Evolutionary conservation across 225 moss, liverwort and hornwort genomes (phyloP).

Genomic region (Straminergon stramineum): DNA sequence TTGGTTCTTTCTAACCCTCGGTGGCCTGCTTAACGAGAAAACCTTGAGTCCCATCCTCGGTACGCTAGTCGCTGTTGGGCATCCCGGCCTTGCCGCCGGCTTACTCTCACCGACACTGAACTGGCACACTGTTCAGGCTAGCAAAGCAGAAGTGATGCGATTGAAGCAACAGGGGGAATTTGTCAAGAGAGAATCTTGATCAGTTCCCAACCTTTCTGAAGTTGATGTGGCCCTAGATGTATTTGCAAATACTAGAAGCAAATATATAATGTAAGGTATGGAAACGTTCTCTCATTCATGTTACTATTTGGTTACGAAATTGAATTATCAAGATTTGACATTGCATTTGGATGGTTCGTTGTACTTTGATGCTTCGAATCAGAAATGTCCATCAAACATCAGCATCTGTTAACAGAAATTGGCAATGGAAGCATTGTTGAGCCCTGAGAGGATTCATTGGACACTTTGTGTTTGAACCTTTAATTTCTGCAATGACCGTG

Average conservation of each 20-base stretch:
- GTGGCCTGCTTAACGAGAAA: conserved; percentile 55
- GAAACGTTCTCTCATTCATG: background rate
- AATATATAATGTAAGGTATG: background rate
- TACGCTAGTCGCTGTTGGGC: conserved; percentile 28
- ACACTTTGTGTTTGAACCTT: background rate
- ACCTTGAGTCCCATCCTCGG: conserved; percentile 46
- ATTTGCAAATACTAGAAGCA: background rate
- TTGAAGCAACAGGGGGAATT: conserved; percentile 43
- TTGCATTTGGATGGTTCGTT: background rate
- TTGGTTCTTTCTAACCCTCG: conserved; percentile 71
- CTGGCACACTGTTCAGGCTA: conserved; percentile 79
- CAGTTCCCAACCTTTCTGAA: background rate
- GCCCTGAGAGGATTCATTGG: background rate
- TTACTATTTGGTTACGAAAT: background rate
- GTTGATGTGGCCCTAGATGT: background rate
- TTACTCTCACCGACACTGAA: conserved; percentile 65
- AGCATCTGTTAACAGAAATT: background rate
- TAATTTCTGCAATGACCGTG: background rate
- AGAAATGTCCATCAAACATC: background rate
- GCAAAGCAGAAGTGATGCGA: conserved; percentile 49
- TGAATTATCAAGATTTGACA: background rate
- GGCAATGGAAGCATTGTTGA: background rate
- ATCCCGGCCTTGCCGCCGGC: conserved; percentile 51
- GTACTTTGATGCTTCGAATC: background rate
- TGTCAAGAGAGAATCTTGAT: conserved; percentile 1